Evolutionary conservation across 305 asterid species (phyloP), one percentile per base, ranked within the genome.

Genomic region (Ilex paraguariensis): DNA sequence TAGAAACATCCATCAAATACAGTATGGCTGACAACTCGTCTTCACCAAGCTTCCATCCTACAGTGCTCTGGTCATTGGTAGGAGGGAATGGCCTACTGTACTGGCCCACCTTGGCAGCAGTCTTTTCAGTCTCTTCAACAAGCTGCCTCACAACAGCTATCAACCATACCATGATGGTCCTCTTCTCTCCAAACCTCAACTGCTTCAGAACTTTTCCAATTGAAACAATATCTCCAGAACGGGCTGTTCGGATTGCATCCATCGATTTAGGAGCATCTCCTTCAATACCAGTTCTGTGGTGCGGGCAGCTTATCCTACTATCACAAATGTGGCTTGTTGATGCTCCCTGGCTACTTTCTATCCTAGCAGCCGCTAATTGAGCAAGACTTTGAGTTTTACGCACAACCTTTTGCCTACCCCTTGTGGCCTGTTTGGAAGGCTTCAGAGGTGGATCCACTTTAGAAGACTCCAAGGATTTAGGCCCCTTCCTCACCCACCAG

Each of bases 261-360:
- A 67, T 70, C 53, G 82, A 66, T 78, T 78, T 94, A 57, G 84
- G 54, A 66, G 70, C 75, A 67, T 84, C 95, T 33, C 73, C 79
- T 67, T 84, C 96, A 53, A 66, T 65, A 68, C 84, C 86, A 62
- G 76, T 71, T 71, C 80, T 79, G 36, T 94, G 97, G 68, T 87
- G 97, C 39, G 96, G 84, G 82, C 99, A 94, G 68, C 82, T 79
- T 57, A 77, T 61, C 84, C 79, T 84, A 71, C 70, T 87, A 75
- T 91, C 98, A 81, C 99, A 91, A 64, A 80, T 79, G 84, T 94
- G 97, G 74, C 99, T 94, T 2, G 97, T 82, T 49, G 99, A 91
- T 67, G 99, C 97, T 67, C 99, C 98, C 71, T 88, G 98, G 72
- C 99, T 94, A 73, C 97, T 86, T 76, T 91, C 99, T 77, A 94